These are phyloP conservation scores for Talaromyces sp. DNA, from an alignment of 2,329 filamentous ascomycete genomes.

Conservation along the genomic window DNA sequence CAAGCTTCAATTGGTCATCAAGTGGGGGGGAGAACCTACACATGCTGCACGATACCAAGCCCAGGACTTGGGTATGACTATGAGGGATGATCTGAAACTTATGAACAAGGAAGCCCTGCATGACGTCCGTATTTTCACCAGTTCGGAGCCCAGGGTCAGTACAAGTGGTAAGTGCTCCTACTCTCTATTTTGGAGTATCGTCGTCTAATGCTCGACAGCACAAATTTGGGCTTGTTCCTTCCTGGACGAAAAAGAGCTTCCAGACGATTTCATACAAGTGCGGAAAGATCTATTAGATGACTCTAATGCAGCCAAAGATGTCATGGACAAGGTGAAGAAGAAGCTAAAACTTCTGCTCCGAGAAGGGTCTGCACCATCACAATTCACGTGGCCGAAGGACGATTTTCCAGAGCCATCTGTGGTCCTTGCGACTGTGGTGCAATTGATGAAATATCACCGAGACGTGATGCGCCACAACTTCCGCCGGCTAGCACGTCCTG, in stretches of 20 bases:
- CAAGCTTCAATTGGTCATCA: conserved; percentile 95
- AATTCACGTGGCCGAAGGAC: conserved; percentile 94
- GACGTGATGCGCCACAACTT: conserved; percentile 95
- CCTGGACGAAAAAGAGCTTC: conserved; percentile 77
- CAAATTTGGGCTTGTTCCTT: conserved; percentile 95
- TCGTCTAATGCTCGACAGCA: conserved; percentile 46
- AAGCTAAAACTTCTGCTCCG: conserved; percentile 90
- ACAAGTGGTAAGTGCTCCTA: conserved; percentile 58
- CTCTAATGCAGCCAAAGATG: conserved; percentile 96
- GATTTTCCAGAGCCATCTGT: conserved; percentile 92
- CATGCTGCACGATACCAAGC: conserved; percentile 96
- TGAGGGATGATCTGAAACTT: conserved; percentile 88
- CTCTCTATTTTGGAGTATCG: background rate
- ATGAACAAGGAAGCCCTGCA: conserved; percentile 90
- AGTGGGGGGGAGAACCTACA: conserved; percentile 97
- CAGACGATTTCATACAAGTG: conserved; percentile 80
- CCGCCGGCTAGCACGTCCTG: conserved; percentile 65
- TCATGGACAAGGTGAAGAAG: conserved; percentile 99
- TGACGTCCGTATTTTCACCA: conserved; percentile 92
- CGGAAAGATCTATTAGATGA: conserved; percentile 95
- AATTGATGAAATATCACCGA: conserved; percentile 96
- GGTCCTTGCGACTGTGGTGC: conserved; percentile 85
- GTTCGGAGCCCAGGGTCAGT: conserved; percentile 88
- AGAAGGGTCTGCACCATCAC: conserved; percentile 87
- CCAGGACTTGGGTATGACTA: conserved; percentile 89